Conservation (phyloP, 2,329 filamentous ascomycete genomes). For the Verticillium tricorpus region DNA sequence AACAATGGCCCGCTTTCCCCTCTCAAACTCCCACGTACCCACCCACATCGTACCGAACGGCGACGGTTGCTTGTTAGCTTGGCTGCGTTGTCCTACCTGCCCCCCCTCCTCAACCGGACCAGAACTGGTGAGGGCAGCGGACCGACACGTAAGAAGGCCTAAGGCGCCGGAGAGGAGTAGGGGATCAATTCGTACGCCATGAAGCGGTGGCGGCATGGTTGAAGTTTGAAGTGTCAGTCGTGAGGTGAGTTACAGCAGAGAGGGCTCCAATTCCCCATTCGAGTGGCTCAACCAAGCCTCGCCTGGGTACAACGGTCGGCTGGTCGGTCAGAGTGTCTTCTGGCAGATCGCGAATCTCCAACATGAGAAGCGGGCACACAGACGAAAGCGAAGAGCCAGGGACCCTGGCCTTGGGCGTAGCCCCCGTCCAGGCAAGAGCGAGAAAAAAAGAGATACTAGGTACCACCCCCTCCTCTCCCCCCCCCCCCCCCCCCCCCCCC, state of each 20-base stretch:
- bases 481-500: background rate
- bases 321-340: background rate
- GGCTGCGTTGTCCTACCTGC: background rate
- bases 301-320: background rate
- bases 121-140: background rate
- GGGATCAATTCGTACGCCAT: background rate
- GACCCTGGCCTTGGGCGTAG: background rate
- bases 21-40: constrained; percentile 1
- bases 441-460: background rate
- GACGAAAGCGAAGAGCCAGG: background rate
- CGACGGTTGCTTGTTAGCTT: constrained; percentile 8
- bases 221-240: background rate
- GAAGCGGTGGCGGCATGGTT: background rate
- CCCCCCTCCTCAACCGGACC: background rate
- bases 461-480: background rate
- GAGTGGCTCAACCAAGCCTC: background rate
- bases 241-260: background rate
- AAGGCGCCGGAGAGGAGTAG: background rate
- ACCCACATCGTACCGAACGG: constrained; percentile 9
- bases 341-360: background rate
- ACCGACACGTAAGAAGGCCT: background rate
- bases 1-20: constrained; percentile 6
- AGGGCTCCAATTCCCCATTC: background rate
- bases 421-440: background rate
- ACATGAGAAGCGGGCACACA: background rate